These are phyloP conservation scores for Saksenaea oblongispora DNA, from an alignment of 371 early-diverging fungal genomes.

Conservation along the genomic window DNA sequence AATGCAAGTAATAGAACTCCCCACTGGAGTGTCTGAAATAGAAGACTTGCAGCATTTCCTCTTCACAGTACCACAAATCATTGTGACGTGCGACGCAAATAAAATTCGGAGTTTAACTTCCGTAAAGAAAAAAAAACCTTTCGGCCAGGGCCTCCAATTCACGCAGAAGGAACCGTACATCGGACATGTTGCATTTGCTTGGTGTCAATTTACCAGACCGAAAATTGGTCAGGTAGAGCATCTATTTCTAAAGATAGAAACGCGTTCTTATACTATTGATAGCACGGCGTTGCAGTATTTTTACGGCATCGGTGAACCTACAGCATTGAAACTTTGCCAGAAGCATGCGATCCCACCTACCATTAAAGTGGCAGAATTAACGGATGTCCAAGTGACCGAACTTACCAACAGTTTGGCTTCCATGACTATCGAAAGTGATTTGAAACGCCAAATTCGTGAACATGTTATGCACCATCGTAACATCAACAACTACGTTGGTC, in stretches of 20 bases:
- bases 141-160: neutral
- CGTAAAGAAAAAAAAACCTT: neutral
- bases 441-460: slow-evolving; percentile 77
- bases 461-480: slow-evolving; percentile 81
- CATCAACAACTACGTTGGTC: slow-evolving; percentile 84
- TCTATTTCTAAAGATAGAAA: neutral
- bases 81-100: too few relatives aligned
- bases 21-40: too few relatives aligned
- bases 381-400: slow-evolving; percentile 85
- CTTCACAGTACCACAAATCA: too few relatives aligned
- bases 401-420: slow-evolving; percentile 81
- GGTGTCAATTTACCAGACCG: slow-evolving; percentile 94
- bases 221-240: slow-evolving; percentile 69
- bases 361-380: slow-evolving; percentile 81
- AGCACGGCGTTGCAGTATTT: slow-evolving; percentile 76
- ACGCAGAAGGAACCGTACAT: slow-evolving; percentile 1
- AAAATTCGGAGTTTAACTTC: too few relatives aligned
- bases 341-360: slow-evolving; percentile 77
- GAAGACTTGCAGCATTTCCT: neutral
- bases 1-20: too few relatives aligned
- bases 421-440: slow-evolving; percentile 91
- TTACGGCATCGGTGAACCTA: slow-evolving; percentile 89
- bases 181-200: slow-evolving; percentile 81
- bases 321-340: slow-evolving; percentile 77
- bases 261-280: neutral